phyloP scores from a whole-genome alignment of 371 early-diverging fungal species.

The Mycotypha africana region DNA sequence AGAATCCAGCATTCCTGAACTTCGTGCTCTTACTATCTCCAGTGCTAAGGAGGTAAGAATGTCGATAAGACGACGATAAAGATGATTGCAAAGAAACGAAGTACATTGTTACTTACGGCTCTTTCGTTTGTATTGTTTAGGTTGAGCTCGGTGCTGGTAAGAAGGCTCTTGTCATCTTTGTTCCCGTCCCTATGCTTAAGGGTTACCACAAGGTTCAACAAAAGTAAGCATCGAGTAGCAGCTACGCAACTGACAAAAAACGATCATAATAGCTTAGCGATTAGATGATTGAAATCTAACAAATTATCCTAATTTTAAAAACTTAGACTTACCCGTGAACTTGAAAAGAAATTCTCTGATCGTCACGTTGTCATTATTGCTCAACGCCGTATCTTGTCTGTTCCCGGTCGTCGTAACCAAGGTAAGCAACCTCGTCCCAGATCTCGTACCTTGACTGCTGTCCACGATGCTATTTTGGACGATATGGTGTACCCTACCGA shows the following conservation, averaged over 20 bases:
- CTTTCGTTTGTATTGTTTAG: slow-evolving; percentile 30
- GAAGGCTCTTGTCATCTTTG: slow-evolving; percentile 95
- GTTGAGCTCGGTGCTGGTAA: slow-evolving; percentile 90
- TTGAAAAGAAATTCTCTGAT: slow-evolving; percentile 99
- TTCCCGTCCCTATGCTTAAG: slow-evolving; percentile 91
- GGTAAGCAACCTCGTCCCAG: slow-evolving; percentile 91
- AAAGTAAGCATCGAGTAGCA: too few relatives aligned
- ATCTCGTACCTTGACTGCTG: slow-evolving; percentile 93
- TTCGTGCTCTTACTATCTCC: slow-evolving; percentile 89
- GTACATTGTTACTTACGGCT: not conserved
- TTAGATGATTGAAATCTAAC: too few relatives aligned
- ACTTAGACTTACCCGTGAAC: slow-evolving; percentile 91
- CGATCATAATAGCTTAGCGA: too few relatives aligned
- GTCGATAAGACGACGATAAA: too few relatives aligned
- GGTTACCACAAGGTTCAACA: slow-evolving; percentile 94
- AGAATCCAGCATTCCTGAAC: slow-evolving; percentile 89
- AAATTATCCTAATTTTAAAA: too few relatives aligned
- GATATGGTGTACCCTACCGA: slow-evolving; percentile 98
- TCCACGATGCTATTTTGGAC: slow-evolving; percentile 94
- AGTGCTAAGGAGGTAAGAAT: slow-evolving; percentile 91
- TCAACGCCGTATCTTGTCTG: slow-evolving; percentile 92
- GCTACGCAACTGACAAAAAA: too few relatives aligned
- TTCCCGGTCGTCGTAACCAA: slow-evolving; percentile 84
- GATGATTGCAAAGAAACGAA: too few relatives aligned
- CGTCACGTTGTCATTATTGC: slow-evolving; percentile 95